Conservation (phyloP, 352 stramenopile species). For the Phytopythium helicoides region DNA sequence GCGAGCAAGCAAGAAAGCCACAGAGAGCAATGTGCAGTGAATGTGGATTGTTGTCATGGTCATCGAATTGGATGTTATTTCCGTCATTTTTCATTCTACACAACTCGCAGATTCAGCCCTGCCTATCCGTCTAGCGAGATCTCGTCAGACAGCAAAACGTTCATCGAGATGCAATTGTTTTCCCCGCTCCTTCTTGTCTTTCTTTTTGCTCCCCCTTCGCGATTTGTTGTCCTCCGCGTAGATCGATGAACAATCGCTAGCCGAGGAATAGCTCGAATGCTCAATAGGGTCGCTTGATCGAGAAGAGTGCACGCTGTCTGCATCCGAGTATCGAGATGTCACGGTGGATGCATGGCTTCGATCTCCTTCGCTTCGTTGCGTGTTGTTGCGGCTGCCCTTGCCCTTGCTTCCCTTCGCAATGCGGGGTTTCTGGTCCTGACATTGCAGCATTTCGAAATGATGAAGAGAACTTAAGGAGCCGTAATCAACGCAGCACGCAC, state of each 20-base stretch:
- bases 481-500: constrained; percentile 23
- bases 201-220: constrained; percentile 13
- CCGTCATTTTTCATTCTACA: no score
- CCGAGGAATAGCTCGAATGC: neutral
- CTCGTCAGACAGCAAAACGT: no score
- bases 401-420: constrained; percentile 27
- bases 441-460: neutral
- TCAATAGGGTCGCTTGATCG: neutral
- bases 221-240: constrained; percentile 10
- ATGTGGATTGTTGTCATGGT: no score
- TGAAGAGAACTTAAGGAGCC: no score
- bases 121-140: no score
- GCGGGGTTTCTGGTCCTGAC: constrained; percentile 25
- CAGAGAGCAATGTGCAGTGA: no score
- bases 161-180: neutral
- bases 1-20: no score
- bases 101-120: no score
- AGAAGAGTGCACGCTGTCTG: neutral
- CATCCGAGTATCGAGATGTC: constrained; percentile 10
- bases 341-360: constrained; percentile 15
- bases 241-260: neutral
- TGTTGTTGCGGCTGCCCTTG: constrained; percentile 8
- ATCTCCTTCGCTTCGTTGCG: constrained; percentile 10
- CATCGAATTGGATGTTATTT: no score
- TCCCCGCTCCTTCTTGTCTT: constrained; percentile 14